A percentile compares a stretch with the other conserved stretches of the same genome.
phyloP scores from a whole-genome alignment of 805 yeast species.

The Vanderwaltozyma polyspora region DNA sequence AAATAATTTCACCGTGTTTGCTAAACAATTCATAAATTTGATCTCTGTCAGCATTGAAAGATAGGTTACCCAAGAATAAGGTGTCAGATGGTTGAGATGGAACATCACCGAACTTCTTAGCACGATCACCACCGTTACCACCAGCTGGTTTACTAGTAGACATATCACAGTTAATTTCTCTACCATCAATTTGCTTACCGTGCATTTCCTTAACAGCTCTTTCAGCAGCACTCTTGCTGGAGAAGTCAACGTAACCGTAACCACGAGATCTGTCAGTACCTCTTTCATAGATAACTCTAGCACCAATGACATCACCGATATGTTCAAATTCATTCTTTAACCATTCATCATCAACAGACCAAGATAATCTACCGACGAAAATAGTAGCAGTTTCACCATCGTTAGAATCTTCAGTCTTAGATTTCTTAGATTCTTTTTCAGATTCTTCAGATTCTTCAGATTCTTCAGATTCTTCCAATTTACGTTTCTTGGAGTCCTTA shows the following conservation, averaged over 20 bases:
- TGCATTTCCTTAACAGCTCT: conserved; percentile 76
- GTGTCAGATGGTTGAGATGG: conserved; percentile 92
- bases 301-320: conserved; percentile 69
- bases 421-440: conserved; percentile 41
- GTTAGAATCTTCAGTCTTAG: conserved; percentile 30
- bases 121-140: conserved; percentile 56
- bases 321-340: conserved; percentile 76
- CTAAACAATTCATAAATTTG: conserved; percentile 60
- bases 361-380: conserved; percentile 93
- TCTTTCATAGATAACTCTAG: conserved; percentile 91
- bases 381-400: conserved; percentile 68
- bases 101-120: conserved; percentile 80
- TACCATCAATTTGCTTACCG: conserved; percentile 93
- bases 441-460: conserved; percentile 22
- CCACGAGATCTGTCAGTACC: conserved; percentile 91
- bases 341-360: conserved; percentile 96
- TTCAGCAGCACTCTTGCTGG: conserved; percentile 63
- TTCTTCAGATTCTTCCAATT: conserved; percentile 26
- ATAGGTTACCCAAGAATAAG: conserved; percentile 88
- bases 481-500: conserved; percentile 28
- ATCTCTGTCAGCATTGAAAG: conserved; percentile 83
- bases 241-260: conserved; percentile 95
- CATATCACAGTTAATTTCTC: conserved; percentile 89
- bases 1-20: conserved; percentile 68
- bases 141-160: conserved; percentile 71